phyloP scores from a whole-genome alignment of 2,329 filamentous ascomycete species.

The Arthroderma uncinatum region DNA sequence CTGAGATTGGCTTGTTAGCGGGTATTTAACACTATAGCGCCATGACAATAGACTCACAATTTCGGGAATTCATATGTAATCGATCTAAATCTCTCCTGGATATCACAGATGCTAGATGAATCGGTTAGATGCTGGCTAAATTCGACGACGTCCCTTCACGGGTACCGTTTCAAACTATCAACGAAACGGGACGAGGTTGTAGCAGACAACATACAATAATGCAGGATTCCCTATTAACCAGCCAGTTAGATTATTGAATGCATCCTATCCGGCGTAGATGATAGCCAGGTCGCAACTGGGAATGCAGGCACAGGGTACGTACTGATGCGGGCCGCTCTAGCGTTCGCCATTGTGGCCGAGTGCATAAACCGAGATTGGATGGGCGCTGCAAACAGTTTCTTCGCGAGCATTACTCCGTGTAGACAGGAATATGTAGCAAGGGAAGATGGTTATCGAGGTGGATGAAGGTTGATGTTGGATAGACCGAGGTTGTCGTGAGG shows the following conservation, averaged over 20 bases:
- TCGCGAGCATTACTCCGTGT: not conserved
- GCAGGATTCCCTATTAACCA: conserved; percentile 33
- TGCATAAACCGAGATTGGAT: not conserved
- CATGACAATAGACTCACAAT: conserved; percentile 43
- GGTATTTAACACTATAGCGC: not conserved
- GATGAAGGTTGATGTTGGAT: not conserved
- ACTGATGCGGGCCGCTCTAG: not conserved
- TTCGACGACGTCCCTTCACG: not conserved
- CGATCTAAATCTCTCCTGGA: conserved; percentile 83
- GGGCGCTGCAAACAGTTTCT: not conserved
- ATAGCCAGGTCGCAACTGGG: not conserved
- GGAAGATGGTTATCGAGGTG: not conserved
- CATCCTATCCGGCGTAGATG: not conserved
- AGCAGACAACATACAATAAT: conserved; percentile 31
- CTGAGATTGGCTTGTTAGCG: conserved; percentile 28
- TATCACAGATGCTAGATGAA: conserved; percentile 65
- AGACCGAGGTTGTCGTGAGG: too few relatives aligned
- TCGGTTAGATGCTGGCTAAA: not conserved
- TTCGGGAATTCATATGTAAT: conserved; percentile 78
- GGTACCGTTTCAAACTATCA: not conserved
- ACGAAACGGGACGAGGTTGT: not conserved
- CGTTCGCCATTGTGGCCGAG: not conserved
- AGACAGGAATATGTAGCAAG: too few relatives aligned
- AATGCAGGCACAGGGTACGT: not conserved
- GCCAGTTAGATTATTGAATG: not conserved